Base-by-base conservation (phyloP, 1,284 basidiomycete genomes). In the Trametes pubescens region DNA sequence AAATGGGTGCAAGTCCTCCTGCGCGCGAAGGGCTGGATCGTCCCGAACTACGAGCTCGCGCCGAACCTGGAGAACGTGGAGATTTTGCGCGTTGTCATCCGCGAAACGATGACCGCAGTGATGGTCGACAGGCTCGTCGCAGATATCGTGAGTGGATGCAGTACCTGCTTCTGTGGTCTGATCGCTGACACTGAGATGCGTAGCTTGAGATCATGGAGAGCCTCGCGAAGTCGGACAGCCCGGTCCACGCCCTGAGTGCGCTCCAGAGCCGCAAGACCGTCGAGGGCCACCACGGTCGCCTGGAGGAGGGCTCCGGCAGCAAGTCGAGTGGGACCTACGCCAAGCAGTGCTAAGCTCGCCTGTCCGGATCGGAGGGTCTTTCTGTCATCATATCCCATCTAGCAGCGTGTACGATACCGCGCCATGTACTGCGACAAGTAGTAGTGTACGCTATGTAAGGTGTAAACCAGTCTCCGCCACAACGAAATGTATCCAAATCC, bases 1-100 rank as follows among this genome's bases (percentile, higher is more conserved):
- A 86, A 86, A 65, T 97, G 95, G 94, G 88, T 98, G 47, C 96
- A 98, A 74, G 90, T 86, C 0, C 80, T 94, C 2, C 79, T 96
- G 29, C 82, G 94, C 53, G 80, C 84, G 16, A 92, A 89, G 75
- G 91, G 92, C 66, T 95, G 93, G 91, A 94, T 95, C 70, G 92
- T 95, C 0, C 94, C 94, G 2, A 96, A 92, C 77, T 95, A 95
- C 73, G 90, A 92, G 67, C 82, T 95, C 37, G 86, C 94, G 10
- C 93, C 93, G 6, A 78, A 82, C 63, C 76, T 91, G 61, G 81
- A 94, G 65, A 79, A 86, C 16, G 77, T 88, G 51, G 87, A 96
- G 73, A 95, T 97, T 68, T 82, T 97, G 54, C 89, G 95, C 59
- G 93, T 96, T 14, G 95, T 97, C 51, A 86, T 95, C 13, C 85